Evolutionary conservation across 176 grass and related monocot species (phyloP).

Genomic region (Oryza meridionalis): DNA sequence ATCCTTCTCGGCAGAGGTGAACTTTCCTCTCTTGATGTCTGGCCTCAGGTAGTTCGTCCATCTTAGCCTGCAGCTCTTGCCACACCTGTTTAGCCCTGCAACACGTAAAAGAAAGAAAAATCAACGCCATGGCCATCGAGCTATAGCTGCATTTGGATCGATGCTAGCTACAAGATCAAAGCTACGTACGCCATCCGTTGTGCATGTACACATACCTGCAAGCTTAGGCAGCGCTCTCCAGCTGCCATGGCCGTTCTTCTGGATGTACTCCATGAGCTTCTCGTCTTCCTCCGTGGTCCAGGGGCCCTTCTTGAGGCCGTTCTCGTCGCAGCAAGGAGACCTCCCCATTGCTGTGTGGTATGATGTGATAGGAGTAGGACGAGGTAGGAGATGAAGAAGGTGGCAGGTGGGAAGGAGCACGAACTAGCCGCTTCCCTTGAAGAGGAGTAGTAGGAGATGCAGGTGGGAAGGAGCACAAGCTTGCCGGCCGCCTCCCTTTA

Average conservation of each 20-base stretch:
- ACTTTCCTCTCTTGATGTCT: slow-evolving; percentile 96
- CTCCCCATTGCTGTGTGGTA: slow-evolving; percentile 62
- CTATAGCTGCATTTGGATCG: not conserved
- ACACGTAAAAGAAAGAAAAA: too few species aligned
- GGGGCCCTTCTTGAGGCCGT: slow-evolving; percentile 94
- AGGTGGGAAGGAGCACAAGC: slow-evolving; percentile 52
- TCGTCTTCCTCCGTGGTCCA: slow-evolving; percentile 93
- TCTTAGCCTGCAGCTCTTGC: slow-evolving; percentile 97
- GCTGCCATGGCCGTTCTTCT: slow-evolving; percentile 83
- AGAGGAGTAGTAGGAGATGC: slow-evolving; percentile 21
- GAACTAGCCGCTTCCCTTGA: slow-evolving; percentile 31
- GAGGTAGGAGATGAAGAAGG: slow-evolving; percentile 43
- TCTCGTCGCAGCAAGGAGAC: slow-evolving; percentile 81
- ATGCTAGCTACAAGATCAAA: not conserved
- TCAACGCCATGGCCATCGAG: too few species aligned
- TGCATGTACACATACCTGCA: slow-evolving; percentile 53
- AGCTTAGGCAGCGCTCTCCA: slow-evolving; percentile 93
- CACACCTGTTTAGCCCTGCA: slow-evolving; percentile 89
- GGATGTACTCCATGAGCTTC: slow-evolving; percentile 76
- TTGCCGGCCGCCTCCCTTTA: slow-evolving; percentile 28
- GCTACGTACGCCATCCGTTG: not conserved
- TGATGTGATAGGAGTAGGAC: slow-evolving; percentile 19
- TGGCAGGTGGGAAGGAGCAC: slow-evolving; percentile 50
- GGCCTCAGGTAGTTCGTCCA: slow-evolving; percentile 98
- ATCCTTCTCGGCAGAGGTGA: slow-evolving; percentile 84